phyloP scores from a whole-genome alignment of 2,329 filamentous ascomycete genomes.

The Acrocalymma vagum region DNA sequence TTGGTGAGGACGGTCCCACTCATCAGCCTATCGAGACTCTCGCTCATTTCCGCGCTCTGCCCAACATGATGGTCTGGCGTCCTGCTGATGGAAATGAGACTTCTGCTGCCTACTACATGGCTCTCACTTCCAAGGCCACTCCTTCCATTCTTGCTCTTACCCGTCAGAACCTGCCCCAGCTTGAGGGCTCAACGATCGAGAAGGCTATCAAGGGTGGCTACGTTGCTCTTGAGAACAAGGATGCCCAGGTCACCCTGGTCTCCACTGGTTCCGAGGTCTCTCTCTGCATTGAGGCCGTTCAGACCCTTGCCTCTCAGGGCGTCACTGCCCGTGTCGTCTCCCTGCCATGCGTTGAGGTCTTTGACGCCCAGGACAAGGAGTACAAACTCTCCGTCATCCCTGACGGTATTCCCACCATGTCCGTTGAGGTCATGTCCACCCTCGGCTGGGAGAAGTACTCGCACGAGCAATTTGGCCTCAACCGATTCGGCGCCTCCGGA shows the following conservation, averaged over 20 bases:
- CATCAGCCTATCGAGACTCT: constrained; percentile 99
- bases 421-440: constrained; percentile 95
- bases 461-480: constrained; percentile 99
- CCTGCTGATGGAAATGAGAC: constrained; percentile 99
- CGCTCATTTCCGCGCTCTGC: constrained; percentile 96
- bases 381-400: constrained; percentile 94
- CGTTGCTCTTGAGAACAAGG: constrained; percentile 83
- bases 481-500: constrained; percentile 97
- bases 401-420: constrained; percentile 91
- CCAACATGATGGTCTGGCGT: constrained; percentile 99
- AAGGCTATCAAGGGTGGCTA: constrained; percentile 95
- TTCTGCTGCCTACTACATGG: constrained; percentile 95
- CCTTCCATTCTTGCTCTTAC: constrained; percentile 94
- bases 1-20: constrained; percentile 97
- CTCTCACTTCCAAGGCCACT: constrained; percentile 86
- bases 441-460: constrained; percentile 99
- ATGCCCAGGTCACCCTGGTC: constrained; percentile 86
- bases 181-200: constrained; percentile 92
- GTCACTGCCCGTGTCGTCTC: constrained; percentile 92
- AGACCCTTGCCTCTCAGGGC: constrained; percentile 87
- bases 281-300: constrained; percentile 91
- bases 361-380: constrained; percentile 91
- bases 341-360: constrained; percentile 96
- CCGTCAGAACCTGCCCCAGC: constrained; percentile 97
- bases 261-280: constrained; percentile 96